Conservation (phyloP, 257 asterid species). For the Striga asiatica region DNA sequence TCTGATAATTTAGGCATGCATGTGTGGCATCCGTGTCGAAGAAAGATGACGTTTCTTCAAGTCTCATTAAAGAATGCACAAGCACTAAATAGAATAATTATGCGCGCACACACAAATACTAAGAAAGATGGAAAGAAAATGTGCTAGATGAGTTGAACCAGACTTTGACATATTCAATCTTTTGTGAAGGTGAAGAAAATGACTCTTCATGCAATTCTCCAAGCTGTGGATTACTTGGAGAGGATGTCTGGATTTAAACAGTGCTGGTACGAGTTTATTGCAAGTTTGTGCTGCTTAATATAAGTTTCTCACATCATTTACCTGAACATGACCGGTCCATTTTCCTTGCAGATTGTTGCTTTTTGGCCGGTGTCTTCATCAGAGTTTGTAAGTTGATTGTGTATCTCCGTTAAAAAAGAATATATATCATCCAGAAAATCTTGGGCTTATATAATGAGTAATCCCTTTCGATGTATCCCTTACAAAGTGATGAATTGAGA, state of each 20-base stretch:
- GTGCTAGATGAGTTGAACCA: not conserved
- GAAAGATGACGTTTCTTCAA: not conserved
- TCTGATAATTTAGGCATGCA: too few relatives aligned
- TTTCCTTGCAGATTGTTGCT: not conserved
- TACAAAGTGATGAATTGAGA: not conserved
- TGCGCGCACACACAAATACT: too few relatives aligned
- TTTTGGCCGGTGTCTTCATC: not conserved
- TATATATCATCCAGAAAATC: not conserved
- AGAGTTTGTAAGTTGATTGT: not conserved
- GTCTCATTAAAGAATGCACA: not conserved
- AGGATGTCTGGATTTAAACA: constrained; percentile 8
- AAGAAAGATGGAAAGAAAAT: too few relatives aligned
- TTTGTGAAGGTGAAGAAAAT: constrained; percentile 63
- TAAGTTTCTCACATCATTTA: not conserved
- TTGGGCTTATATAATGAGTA: not conserved
- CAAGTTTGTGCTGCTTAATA: not conserved
- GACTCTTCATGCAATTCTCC: constrained; percentile 36
- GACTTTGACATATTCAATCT: not conserved
- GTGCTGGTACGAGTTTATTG: constrained; percentile 19
- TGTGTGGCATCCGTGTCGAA: not conserved
- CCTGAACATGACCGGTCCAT: not conserved
- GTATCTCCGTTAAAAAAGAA: not conserved
- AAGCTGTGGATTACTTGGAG: constrained; percentile 32
- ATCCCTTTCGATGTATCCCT: not conserved
- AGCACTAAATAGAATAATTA: not conserved